These are phyloP conservation scores for Candida sojae DNA, from an alignment of 1,139 yeast species.

Conservation along the genomic window DNA sequence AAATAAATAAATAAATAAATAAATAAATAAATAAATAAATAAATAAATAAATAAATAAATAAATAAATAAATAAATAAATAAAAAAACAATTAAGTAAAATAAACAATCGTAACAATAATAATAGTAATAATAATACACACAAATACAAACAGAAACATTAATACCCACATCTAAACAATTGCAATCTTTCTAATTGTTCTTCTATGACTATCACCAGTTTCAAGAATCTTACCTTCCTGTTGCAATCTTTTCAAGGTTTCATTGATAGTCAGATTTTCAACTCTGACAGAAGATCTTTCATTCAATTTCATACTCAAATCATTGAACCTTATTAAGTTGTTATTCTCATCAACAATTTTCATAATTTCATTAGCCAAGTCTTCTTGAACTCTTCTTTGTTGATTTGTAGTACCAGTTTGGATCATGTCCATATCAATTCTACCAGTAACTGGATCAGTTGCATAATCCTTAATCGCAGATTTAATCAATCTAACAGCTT, in stretches of 20 bases:
- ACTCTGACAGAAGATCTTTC: conserved; percentile 70
- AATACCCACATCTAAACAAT: conserved; percentile 13
- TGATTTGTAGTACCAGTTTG: conserved; percentile 95
- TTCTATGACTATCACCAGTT: conserved; percentile 72
- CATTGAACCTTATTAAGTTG: conserved; percentile 58
- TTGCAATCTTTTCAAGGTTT: conserved; percentile 65
- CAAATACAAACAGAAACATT: neutral
- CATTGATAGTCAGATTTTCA: conserved; percentile 70
- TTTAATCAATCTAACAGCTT: conserved; percentile 88
- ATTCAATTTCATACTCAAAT: conserved; percentile 61
- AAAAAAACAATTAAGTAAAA: neutral
- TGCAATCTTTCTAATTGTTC: conserved; percentile 58
- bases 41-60: neutral
- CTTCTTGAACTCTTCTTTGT: conserved; percentile 79
- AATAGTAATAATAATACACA: conserved; percentile 1
- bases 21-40: too few relatives aligned
- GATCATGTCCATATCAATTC: conserved; percentile 95
- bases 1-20: neutral
- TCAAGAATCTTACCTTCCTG: conserved; percentile 76
- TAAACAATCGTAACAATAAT: neutral
- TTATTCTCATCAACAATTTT: conserved; percentile 44
- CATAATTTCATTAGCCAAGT: conserved; percentile 63
- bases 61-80: neutral
- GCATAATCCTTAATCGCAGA: conserved; percentile 97
- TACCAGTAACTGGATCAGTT: conserved; percentile 94